phyloP scores from a whole-genome alignment of 495 filamentous ascomycete genomes.

The Clavariopsis aquatica region DNA sequence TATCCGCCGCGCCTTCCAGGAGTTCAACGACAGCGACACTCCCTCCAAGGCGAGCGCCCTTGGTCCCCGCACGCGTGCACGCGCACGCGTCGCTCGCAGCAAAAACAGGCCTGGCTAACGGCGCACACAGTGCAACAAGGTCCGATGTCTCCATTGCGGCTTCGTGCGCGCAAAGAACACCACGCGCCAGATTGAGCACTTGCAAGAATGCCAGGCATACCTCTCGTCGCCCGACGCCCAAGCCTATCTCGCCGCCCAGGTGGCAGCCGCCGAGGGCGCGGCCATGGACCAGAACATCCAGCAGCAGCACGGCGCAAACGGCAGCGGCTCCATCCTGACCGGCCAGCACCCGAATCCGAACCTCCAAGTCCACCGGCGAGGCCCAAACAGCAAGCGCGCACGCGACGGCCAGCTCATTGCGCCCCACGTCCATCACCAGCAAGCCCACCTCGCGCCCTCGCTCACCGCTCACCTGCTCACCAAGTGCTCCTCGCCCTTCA shows the following conservation, averaged over 20 bases:
- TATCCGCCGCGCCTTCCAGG: constrained; percentile 41
- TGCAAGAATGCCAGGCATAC: constrained; percentile 44
- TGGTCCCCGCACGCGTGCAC: background rate
- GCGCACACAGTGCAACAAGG: constrained; percentile 46
- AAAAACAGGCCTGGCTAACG: constrained; percentile 9
- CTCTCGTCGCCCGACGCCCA: constrained; percentile 45
- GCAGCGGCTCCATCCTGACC: constrained; percentile 37
- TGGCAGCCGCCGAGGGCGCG: constrained; percentile 3
- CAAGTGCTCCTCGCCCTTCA: constrained; percentile 47
- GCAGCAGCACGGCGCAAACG: constrained; percentile 11
- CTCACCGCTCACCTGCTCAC: constrained; percentile 57
- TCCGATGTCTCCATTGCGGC: constrained; percentile 48
- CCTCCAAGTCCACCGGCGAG: constrained; percentile 44
- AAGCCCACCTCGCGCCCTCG: constrained; percentile 39
- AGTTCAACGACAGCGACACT: constrained; percentile 41
- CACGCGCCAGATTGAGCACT: constrained; percentile 49
- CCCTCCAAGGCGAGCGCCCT: constrained; percentile 38
- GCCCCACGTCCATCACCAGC: constrained; percentile 25
- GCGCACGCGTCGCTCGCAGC: background rate
- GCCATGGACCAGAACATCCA: constrained; percentile 15
- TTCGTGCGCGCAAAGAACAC: constrained; percentile 49
- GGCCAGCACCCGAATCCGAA: constrained; percentile 46
- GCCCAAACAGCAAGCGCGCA: constrained; percentile 41
- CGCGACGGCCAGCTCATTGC: constrained; percentile 38
- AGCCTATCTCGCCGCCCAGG: constrained; percentile 31